A percentile compares a stretch with the other conserved stretches of the same genome.
phyloP scores from a whole-genome alignment of 2,329 filamentous ascomycete species.

The Amesomyces nigricolor region DNA sequence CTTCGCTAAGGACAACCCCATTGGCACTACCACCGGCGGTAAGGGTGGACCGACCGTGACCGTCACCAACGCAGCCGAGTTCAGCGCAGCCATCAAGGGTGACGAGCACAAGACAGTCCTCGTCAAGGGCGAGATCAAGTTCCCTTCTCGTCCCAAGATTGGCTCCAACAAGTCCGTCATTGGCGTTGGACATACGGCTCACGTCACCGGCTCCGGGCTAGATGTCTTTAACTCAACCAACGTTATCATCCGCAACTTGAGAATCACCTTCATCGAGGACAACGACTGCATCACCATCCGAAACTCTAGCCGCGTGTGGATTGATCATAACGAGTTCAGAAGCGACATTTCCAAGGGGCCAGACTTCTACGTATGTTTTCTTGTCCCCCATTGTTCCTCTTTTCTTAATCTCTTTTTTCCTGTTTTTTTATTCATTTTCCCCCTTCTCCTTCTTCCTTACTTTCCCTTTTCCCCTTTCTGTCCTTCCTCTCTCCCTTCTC shows the following conservation, averaged over 20 bases:
- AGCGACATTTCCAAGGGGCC: conserved; percentile 37
- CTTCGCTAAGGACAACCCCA: conserved; percentile 33
- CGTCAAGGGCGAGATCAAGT: conserved; percentile 37
- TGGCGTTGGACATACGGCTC: conserved; percentile 30
- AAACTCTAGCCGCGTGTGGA: conserved; percentile 42
- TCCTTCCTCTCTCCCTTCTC: too few species aligned
- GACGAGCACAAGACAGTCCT: conserved; percentile 39
- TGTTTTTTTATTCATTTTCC: neutral
- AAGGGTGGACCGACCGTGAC: conserved; percentile 44
- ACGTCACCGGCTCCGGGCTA: conserved; percentile 32
- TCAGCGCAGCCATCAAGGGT: conserved; percentile 40
- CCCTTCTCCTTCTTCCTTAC: too few species aligned
- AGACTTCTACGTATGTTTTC: conserved; percentile 31
- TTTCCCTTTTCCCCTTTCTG: too few species aligned
- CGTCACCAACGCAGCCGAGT: conserved; percentile 37
- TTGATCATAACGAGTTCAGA: conserved; percentile 45
- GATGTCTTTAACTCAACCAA: conserved; percentile 31
- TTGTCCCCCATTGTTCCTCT: too few species aligned
- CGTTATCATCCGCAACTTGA: conserved; percentile 34
- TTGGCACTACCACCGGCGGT: conserved; percentile 37
- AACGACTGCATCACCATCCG: conserved; percentile 40
- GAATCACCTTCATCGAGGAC: conserved; percentile 31
- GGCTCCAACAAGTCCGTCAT: conserved; percentile 40
- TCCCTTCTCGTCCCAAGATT: conserved; percentile 36
- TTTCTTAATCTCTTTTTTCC: too few species aligned